phyloP scores from a whole-genome alignment of 805 yeast genomes.

The Komagataella populi region DNA sequence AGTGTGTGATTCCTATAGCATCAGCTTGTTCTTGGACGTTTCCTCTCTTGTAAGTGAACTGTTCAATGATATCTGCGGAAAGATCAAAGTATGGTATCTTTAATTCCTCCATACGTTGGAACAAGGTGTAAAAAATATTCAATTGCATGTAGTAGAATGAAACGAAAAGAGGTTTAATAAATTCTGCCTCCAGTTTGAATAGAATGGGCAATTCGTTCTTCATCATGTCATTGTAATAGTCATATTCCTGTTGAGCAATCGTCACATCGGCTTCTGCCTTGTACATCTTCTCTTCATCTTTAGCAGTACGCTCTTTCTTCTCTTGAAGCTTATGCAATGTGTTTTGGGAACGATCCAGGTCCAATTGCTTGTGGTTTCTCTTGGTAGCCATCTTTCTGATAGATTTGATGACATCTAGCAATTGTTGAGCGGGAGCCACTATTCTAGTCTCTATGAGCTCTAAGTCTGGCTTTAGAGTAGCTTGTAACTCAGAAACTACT shows the following conservation, averaged over 20 bases:
- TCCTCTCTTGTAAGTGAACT: slow-evolving; percentile 73
- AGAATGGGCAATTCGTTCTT: slow-evolving; percentile 81
- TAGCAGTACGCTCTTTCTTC: slow-evolving; percentile 71
- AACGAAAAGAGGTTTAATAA: slow-evolving; percentile 87
- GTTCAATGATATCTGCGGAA: slow-evolving; percentile 69
- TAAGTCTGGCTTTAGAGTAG: slow-evolving; percentile 80
- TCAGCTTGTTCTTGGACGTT: slow-evolving; percentile 84
- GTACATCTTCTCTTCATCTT: slow-evolving; percentile 87
- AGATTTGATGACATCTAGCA: slow-evolving; percentile 65
- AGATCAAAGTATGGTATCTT: slow-evolving; percentile 94
- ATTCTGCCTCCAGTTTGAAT: slow-evolving; percentile 81
- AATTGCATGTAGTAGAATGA: slow-evolving; percentile 95
- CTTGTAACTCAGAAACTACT: slow-evolving; percentile 76
- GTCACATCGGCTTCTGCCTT: slow-evolving; percentile 80
- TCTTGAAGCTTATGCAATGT: slow-evolving; percentile 59
- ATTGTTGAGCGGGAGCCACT: slow-evolving; percentile 83
- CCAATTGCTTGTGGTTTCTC: slow-evolving; percentile 91
- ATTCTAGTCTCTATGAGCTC: slow-evolving; percentile 84
- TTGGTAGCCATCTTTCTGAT: slow-evolving; percentile 91
- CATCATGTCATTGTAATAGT: slow-evolving; percentile 90
- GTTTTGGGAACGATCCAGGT: slow-evolving; percentile 75
- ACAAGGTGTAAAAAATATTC: slow-evolving; percentile 88
- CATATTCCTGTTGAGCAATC: slow-evolving; percentile 89
- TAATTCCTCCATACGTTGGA: slow-evolving; percentile 86
- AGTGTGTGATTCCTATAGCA: slow-evolving; percentile 79